phyloP scores from a whole-genome alignment of 2,329 filamentous ascomycete genomes.

The Rhinocladiella similis region DNA sequence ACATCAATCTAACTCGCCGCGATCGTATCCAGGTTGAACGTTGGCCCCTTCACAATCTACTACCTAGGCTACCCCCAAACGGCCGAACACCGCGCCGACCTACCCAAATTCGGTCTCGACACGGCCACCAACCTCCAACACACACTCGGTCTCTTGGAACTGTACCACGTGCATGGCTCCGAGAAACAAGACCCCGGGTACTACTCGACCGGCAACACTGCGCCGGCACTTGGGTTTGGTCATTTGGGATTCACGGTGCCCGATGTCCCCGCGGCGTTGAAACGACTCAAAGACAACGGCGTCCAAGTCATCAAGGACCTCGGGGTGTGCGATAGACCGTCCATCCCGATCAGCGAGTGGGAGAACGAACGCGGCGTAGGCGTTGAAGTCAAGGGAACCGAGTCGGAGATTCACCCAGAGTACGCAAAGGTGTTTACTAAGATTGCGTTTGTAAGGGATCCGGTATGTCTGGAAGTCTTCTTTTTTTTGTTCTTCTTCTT shows the following conservation, averaged over 20 bases:
- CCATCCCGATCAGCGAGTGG: constrained; percentile 37
- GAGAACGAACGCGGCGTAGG: constrained; percentile 37
- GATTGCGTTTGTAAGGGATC: constrained; percentile 42
- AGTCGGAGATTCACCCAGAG: constrained; percentile 34
- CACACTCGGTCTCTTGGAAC: constrained; percentile 38
- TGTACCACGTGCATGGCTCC: constrained; percentile 40
- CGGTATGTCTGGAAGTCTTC: constrained; percentile 31
- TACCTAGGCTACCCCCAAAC: constrained; percentile 41
- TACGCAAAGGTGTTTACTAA: constrained; percentile 38
- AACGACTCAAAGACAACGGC: constrained; percentile 32
- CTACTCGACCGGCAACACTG: constrained; percentile 34
- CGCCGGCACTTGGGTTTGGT: constrained; percentile 39
- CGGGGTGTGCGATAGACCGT: constrained; percentile 29
- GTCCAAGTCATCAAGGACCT: constrained; percentile 39
- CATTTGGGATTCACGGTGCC: constrained; percentile 43
- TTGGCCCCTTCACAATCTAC: constrained; percentile 42
- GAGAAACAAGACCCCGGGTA: constrained; percentile 30
- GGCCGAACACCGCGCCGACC: constrained; percentile 31
- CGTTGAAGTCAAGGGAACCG: constrained; percentile 26
- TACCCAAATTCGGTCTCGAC: constrained; percentile 33
- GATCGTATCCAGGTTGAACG: constrained; percentile 34
- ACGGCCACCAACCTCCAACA: constrained; percentile 33
- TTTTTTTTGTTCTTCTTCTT: neutral
- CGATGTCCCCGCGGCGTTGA: constrained; percentile 35
- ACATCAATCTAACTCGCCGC: neutral